Conservation (phyloP, 2,329 filamentous ascomycete genomes). For the Claviceps humidiphila region DNA sequence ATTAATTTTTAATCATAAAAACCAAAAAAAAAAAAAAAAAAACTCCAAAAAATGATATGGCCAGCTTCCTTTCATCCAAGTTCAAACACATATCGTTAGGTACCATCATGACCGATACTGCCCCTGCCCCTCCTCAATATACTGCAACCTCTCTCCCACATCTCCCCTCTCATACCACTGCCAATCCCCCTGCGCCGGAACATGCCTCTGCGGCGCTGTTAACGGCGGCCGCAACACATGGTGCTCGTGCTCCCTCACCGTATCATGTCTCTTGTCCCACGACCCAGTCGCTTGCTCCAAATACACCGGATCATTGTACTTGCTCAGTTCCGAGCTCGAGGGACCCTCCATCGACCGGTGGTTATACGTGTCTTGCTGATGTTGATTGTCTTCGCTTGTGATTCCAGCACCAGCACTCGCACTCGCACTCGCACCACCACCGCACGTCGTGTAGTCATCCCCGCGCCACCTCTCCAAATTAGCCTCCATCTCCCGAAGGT, state of each 20-base stretch:
- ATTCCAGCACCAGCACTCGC: background rate
- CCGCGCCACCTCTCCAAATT: conserved; percentile 42
- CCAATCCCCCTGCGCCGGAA: conserved; percentile 15
- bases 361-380: conserved; percentile 2
- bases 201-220: background rate
- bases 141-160: conserved; percentile 14
- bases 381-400: background rate
- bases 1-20: too few relatives aligned
- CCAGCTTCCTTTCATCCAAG: background rate
- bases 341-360: conserved; percentile 6
- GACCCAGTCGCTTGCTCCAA: background rate
- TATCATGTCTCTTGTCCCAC: background rate
- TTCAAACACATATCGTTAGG: background rate
- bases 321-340: conserved; percentile 2
- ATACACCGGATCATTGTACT: background rate
- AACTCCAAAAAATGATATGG: background rate
- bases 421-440: background rate
- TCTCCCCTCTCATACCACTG: conserved; percentile 23
- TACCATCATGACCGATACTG: conserved; percentile 18
- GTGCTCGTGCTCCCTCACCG: background rate
- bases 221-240: background rate
- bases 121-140: conserved; percentile 13
- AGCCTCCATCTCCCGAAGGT: conserved; percentile 47
- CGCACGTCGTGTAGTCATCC: conserved; percentile 7
- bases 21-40: background rate